These are phyloP conservation scores for Lipomyces chichibuensis DNA, from an alignment of 805 yeast genomes.

Conservation along the genomic window DNA sequence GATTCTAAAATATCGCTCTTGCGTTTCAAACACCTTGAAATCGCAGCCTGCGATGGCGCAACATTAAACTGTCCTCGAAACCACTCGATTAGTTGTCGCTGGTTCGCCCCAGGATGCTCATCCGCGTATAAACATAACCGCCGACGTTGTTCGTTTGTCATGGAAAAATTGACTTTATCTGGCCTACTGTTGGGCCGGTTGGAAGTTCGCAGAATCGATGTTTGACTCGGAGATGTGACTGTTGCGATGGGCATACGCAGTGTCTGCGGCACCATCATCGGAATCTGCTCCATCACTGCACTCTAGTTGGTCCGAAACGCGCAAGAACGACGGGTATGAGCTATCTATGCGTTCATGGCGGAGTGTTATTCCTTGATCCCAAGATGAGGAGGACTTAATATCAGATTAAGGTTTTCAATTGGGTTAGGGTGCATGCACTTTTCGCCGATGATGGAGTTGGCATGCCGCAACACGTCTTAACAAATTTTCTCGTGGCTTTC, in stretches of 20 bases:
- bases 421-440: not conserved
- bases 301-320: not conserved
- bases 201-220: not conserved
- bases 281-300: not conserved
- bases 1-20: constrained; percentile 23
- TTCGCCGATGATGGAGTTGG: no score
- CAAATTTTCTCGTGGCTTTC: not conserved
- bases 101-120: constrained; percentile 28
- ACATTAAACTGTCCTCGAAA: constrained; percentile 17
- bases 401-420: not conserved
- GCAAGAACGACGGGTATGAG: not conserved
- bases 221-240: not conserved
- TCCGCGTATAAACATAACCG: constrained; percentile 30
- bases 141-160: constrained; percentile 36
- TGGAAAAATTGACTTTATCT: constrained; percentile 22
- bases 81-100: constrained; percentile 31
- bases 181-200: not conserved
- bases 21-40: constrained; percentile 34
- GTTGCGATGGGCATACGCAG: not conserved
- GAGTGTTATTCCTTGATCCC: no score
- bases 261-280: not conserved
- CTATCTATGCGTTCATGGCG: no score
- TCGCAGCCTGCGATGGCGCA: constrained; percentile 35
- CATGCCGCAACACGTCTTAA: no score
- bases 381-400: no score